A percentile compares a stretch with the other conserved stretches of the same genome.
These are phyloP conservation scores for Pleurotus pulmonarius DNA, from an alignment of 768 basidiomycete genomes.

Conservation along the genomic window DNA sequence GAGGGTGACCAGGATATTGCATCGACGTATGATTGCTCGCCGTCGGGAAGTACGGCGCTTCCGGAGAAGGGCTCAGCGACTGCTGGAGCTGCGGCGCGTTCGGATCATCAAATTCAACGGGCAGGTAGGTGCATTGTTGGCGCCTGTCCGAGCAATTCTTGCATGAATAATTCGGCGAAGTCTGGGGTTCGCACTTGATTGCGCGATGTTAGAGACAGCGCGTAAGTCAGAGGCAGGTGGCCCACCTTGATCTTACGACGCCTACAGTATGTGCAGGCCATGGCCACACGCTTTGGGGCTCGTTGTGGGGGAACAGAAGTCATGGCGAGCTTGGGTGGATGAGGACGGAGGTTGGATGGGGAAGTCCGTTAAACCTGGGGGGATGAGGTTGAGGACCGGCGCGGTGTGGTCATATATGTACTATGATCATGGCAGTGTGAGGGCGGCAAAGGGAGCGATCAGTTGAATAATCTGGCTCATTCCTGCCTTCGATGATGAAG, in stretches of 20 bases:
- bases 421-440: constrained; percentile 6
- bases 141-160: constrained; percentile 35
- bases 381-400: not conserved
- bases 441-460: not conserved
- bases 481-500: not conserved
- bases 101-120: constrained; percentile 20
- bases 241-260: constrained; percentile 51
- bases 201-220: not conserved
- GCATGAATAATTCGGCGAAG: constrained; percentile 26
- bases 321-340: not conserved
- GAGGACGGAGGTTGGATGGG: not conserved
- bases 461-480: not conserved
- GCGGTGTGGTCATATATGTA: not conserved
- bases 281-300: constrained; percentile 35
- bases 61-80: not conserved
- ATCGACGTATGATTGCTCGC: not conserved
- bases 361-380: not conserved
- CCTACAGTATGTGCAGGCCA: constrained; percentile 56
- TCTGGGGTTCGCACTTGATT: constrained; percentile 24
- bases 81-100: not conserved
- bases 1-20: not conserved
- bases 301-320: constrained; percentile 2
- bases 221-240: not conserved
- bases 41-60: not conserved
- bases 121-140: constrained; percentile 37